Percentiles rank a stretch among this genome's conserved stretches.
Evolutionary conservation across 2,329 filamentous ascomycete species (phyloP).

Genomic region (Ascochyta fabae): DNA sequence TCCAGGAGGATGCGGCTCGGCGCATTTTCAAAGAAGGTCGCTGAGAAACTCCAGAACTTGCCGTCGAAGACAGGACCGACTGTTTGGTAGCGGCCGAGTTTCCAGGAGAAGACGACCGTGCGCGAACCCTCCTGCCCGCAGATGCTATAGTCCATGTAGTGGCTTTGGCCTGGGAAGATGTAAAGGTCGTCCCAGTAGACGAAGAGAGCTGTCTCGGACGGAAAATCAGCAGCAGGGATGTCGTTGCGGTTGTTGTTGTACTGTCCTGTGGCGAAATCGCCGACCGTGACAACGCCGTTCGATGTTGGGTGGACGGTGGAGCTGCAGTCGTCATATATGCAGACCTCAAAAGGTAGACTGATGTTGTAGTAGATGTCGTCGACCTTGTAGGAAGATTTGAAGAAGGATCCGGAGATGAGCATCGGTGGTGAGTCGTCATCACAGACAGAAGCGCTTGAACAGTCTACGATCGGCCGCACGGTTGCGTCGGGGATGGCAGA

Average conservation of each 20-base stretch:
- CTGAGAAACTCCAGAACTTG: neutral
- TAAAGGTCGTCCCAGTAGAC: constrained; percentile 2
- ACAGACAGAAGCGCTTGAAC: neutral
- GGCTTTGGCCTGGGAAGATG: neutral
- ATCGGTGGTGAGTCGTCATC: neutral
- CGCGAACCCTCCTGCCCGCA: neutral
- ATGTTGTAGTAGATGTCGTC: constrained; percentile 1
- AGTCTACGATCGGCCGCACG: neutral
- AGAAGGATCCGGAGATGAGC: constrained; percentile 4
- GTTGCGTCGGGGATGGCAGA: neutral
- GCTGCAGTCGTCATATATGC: constrained; percentile 4
- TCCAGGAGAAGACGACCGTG: neutral
- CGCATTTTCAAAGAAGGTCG: neutral
- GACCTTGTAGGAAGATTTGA: neutral
- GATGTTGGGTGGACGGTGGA: neutral
- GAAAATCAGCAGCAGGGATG: neutral
- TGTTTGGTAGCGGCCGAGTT: neutral
- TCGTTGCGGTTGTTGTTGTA: neutral
- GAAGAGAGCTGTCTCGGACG: neutral
- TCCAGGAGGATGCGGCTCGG: neutral
- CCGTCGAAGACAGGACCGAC: neutral
- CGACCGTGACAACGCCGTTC: constrained; percentile 2
- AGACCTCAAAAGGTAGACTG: constrained; percentile 2
- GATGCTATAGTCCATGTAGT: constrained; percentile 1
- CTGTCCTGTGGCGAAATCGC: neutral